These are phyloP conservation scores for Dinochytrium kinnereticum DNA, from an alignment of 371 early-diverging fungal genomes.

Conservation along the genomic window DNA sequence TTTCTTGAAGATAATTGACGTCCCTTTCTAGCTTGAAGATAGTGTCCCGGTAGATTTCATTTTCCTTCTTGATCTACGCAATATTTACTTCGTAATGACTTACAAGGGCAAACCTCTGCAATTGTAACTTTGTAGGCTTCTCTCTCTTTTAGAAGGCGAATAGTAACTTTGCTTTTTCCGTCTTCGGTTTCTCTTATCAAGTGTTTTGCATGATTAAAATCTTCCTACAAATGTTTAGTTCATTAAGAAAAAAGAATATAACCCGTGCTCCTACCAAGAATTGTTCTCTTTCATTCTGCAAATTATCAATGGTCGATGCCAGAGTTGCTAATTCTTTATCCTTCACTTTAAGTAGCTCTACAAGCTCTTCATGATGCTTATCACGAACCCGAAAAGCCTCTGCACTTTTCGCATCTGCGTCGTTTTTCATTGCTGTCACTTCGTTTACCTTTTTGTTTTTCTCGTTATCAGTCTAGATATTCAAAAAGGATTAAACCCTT, in stretches of 20 bases:
- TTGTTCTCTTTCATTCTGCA: not conserved
- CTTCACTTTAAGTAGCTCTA: not conserved
- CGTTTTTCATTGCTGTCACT: not conserved
- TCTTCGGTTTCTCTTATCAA: not conserved
- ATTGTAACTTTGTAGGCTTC: conserved; percentile 42
- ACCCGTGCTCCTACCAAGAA: not conserved
- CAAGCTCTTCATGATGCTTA: not conserved
- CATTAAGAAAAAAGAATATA: not conserved
- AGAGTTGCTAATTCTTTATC: not conserved
- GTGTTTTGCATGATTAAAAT: not conserved
- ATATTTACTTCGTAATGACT: not conserved
- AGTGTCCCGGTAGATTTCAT: conserved; percentile 37
- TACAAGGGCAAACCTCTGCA: conserved; percentile 41
- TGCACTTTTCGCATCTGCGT: not conserved
- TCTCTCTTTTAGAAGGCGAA: conserved; percentile 50
- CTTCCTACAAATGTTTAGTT: not conserved
- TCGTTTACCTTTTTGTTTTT: not conserved
- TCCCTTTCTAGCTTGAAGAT: conserved; percentile 41
- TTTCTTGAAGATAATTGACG: conserved; percentile 13
- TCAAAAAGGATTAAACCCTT: conserved; percentile 12
- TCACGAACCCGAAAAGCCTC: not conserved
- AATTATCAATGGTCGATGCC: not conserved
- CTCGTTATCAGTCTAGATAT: not conserved
- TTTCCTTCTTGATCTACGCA: conserved; percentile 35
- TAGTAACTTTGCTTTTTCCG: conserved; percentile 20